Evolutionary conservation across 2,329 filamentous ascomycete species (phyloP), one percentile per base, ranked within the genome.

Genomic region (Trichoderma oligosporum): DNA sequence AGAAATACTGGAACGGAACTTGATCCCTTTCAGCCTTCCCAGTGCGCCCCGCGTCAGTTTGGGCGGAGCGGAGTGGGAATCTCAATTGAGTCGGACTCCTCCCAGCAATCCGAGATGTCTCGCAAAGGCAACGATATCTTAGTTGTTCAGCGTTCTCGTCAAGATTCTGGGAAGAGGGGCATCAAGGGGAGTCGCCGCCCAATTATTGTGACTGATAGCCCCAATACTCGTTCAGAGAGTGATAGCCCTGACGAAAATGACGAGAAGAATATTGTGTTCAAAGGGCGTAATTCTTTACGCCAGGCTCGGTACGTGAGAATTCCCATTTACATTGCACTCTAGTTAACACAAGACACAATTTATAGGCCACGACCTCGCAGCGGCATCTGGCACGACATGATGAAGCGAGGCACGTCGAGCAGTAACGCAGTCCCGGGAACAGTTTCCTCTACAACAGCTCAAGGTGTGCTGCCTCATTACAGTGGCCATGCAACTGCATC

Each of bases 381-480:
- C 48, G 74, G 78, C 24, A 72, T 82, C 29, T 77, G 76, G 78
- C 76, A 78, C 60, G 73, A 69, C 14, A 74, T 82, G 70, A 65
- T 80, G 63, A 81, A 78, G 67, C 80, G 77, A 62, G 76, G 77
- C n/a, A 74, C 78, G 33, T 70, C 78, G 11, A 81, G 77, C 58
- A 76, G 72, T 44, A 70, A 70, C 42, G 76, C 68, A 7, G 70
- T 77, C 42, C 76, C 77, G 9, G 72, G 79, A 48, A 71, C 79
- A 8, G 69, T 83, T 46, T 80, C 79, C 2, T 78, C 80, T 3
- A 78, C 76, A 42, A 82, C 79, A 11, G 80, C 77, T 7, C 79
- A 77, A 25, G 81, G 79, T n/a, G 74, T 78, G 41, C 68, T 83
- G 44, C 81, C 80, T 14, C 78, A 81, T 29, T 82, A 80, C 56